A percentile compares a stretch with the other conserved stretches of the same genome.
These are phyloP conservation scores for Wickerhamiella cacticola DNA, from an alignment of 805 yeast species.

Conservation along the genomic window DNA sequence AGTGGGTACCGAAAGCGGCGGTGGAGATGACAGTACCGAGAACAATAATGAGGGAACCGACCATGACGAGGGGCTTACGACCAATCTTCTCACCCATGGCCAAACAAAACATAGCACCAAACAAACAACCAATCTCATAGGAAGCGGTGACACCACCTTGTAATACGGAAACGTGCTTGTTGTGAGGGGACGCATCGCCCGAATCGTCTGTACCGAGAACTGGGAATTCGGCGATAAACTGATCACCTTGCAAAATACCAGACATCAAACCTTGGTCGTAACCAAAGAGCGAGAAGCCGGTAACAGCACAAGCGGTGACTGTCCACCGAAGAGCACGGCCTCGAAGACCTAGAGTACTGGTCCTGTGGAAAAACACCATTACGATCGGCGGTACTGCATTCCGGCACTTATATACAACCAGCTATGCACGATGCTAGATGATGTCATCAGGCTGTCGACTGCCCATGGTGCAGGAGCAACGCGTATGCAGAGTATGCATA, in stretches of 20 bases:
- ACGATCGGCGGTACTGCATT: neutral
- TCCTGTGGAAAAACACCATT: constrained; percentile 18
- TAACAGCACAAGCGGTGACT: constrained; percentile 47
- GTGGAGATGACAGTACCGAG: constrained; percentile 50
- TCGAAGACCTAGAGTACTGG: constrained; percentile 43
- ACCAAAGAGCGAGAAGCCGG: constrained; percentile 42
- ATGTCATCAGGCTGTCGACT: neutral
- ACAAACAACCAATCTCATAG: constrained; percentile 65
- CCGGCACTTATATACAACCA: neutral
- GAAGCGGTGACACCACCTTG: constrained; percentile 50
- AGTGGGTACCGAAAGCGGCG: constrained; percentile 35
- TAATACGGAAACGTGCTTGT: constrained; percentile 41
- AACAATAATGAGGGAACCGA: constrained; percentile 45
- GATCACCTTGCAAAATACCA: constrained; percentile 37
- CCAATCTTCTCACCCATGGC: constrained; percentile 51
- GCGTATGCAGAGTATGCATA: neutral
- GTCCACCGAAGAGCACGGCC: constrained; percentile 42
- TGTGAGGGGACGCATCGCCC: constrained; percentile 18
- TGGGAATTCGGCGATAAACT: constrained; percentile 45
- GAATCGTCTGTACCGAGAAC: constrained; percentile 12
- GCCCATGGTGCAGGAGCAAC: neutral
- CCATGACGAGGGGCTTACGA: constrained; percentile 49
- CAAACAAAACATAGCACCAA: constrained; percentile 56
- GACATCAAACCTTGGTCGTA: constrained; percentile 28
- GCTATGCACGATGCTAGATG: neutral